Base-by-base conservation (phyloP, 2,329 filamentous ascomycete species). In the Golovinomyces cichoracearum region DNA sequence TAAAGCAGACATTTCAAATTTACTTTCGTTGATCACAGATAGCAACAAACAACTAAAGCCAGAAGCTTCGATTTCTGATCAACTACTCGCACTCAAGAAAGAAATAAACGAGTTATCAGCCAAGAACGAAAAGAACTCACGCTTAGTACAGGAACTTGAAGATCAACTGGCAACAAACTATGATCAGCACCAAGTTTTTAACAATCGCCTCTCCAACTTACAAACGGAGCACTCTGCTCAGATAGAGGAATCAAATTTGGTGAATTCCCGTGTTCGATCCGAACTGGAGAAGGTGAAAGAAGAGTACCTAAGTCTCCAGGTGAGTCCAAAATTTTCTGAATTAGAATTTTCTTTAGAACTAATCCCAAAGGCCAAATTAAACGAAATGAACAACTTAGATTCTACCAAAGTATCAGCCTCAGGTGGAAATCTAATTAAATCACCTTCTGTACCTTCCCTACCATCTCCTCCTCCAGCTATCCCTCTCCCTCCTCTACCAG, bases 121-220 rank as follows among this genome's bases (percentile, higher is more conserved):
- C 38, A 71, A 71, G 65, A 93, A 92, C 68, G 79, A 84, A 67
- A 94, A 93, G 71, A 92, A 90, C 63, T 81, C 83, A 38, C 77
- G 84, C 21, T 69, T 98, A 12, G 83, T 98, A 7, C 84, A 95
- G 62, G 88, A 98, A 64, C 76, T 98, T 4, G 90, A 98, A 64
- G 88, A 95, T 57, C 90, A 98, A 63, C 76, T 98, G 48, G 86
- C 88, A 60, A 83, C 73, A 61, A 94, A 90, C 65, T 98, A 85
- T 63, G 90, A 98, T 59, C 83, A 93, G 61, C 85, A 88, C 51
- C 83, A 94, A 60, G 69, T 76, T 51, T 78, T 79, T 12, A 85
- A 75, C 62, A 93, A 93, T 65, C 78, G 88, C 48, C 67, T 95
- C 48, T 94, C 86, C 48, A 78, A 81, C 45, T 69, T 88, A 45